Percentiles rank a stretch among this genome's conserved stretches.
These are phyloP conservation scores for Ceratopteris richardii DNA, from an alignment of 75 land plant species.

Conservation along the genomic window DNA sequence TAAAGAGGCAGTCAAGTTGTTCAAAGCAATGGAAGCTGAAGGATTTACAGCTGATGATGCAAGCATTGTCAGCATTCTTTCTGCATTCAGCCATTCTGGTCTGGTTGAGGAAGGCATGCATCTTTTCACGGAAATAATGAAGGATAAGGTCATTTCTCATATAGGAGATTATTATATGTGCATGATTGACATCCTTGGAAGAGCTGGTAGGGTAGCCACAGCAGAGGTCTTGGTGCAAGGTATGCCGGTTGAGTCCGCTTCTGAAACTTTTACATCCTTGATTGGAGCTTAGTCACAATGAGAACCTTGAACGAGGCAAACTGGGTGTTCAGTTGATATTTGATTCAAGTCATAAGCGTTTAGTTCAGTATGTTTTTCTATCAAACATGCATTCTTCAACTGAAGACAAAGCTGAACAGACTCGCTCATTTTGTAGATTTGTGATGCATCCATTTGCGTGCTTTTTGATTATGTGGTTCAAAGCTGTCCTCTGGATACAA, in stretches of 20 bases:
- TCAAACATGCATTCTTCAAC: neutral
- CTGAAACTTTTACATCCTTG: neutral
- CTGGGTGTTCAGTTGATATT: neutral
- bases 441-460: too few species aligned
- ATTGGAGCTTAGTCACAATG: neutral
- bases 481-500: too few species aligned
- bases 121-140: neutral
- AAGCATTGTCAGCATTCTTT: neutral
- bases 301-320: neutral
- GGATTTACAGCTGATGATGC: neutral
- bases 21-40: neutral
- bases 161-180: neutral
- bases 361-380: neutral
- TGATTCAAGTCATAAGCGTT: neutral
- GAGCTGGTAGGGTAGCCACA: neutral
- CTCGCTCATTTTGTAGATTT: too few species aligned
- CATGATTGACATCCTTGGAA: slow-evolving; percentile 1
- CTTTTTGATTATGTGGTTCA: too few species aligned
- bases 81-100: slow-evolving; percentile 5
- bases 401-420: too few species aligned
- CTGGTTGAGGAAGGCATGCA: neutral
- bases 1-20: slow-evolving; percentile 1
- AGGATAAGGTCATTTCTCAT: neutral
- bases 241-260: neutral
- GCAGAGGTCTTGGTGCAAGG: neutral